These are phyloP conservation scores for Conticribra guillardii DNA, from an alignment of 108 stramenopile species.

Conservation along the genomic window DNA sequence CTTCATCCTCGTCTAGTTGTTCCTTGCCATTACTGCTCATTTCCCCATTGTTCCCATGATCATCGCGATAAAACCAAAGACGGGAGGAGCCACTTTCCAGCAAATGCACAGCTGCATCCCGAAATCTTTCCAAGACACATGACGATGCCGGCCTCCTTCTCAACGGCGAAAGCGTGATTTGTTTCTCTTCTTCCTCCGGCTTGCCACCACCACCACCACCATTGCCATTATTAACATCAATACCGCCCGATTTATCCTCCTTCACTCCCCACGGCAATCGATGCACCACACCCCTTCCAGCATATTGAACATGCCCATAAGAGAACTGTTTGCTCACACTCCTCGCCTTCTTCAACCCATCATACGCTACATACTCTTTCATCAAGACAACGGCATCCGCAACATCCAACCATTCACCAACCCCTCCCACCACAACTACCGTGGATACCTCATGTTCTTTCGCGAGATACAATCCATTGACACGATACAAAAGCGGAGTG, in stretches of 20 bases:
- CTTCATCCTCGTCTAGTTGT: slow-evolving; percentile 59
- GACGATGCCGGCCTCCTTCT: slow-evolving; percentile 36
- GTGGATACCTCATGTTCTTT: slow-evolving; percentile 79
- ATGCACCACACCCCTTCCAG: slow-evolving; percentile 87
- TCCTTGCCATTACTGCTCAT: slow-evolving; percentile 12
- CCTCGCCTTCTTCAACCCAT: slow-evolving; percentile 82
- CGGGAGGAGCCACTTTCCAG: slow-evolving; percentile 70
- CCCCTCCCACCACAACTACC: slow-evolving; percentile 96
- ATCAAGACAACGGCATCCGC: slow-evolving; percentile 88
- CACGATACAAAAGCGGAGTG: slow-evolving; percentile 92
- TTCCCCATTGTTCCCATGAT: slow-evolving; percentile 9
- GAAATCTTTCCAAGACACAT: slow-evolving; percentile 32
- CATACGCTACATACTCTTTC: slow-evolving; percentile 87
- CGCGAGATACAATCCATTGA: slow-evolving; percentile 76
- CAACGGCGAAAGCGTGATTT: slow-evolving; percentile 52
- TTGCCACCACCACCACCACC: slow-evolving; percentile 16
- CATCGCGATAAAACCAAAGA: slow-evolving; percentile 55
- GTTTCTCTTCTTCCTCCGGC: slow-evolving; percentile 59
- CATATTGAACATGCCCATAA: slow-evolving; percentile 92
- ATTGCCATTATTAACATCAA: too few species aligned
- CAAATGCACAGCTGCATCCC: slow-evolving; percentile 42
- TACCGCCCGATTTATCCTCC: slow-evolving; percentile 19
- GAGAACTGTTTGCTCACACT: slow-evolving; percentile 86
- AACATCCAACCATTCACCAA: slow-evolving; percentile 96
- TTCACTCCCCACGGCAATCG: slow-evolving; percentile 75